These are phyloP conservation scores for Amesomyces nigricolor DNA, from an alignment of 2,329 filamentous ascomycete species.

Conservation along the genomic window DNA sequence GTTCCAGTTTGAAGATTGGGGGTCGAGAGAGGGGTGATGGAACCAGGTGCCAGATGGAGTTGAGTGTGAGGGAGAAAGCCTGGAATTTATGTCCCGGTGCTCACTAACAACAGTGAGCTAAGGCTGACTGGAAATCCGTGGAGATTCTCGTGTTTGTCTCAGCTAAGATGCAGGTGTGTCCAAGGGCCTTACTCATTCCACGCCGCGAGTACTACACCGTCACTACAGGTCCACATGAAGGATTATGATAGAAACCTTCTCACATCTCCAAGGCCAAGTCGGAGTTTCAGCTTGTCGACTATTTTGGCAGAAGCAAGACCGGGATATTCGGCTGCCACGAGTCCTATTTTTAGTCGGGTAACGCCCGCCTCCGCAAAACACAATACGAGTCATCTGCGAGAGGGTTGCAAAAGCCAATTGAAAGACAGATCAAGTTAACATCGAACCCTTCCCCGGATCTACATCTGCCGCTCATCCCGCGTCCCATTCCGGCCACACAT, in stretches of 20 bases:
- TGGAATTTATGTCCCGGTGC: background rate
- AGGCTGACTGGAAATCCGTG: background rate
- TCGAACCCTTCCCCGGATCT: background rate
- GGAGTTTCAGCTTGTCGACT: slow-evolving; percentile 7
- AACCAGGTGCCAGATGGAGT: no score
- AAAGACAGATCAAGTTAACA: background rate
- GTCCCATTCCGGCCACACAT: background rate
- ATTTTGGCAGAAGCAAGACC: slow-evolving; percentile 5
- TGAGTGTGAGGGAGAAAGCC: no score
- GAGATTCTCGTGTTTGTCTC: slow-evolving; percentile 15
- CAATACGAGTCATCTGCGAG: background rate
- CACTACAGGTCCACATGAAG: background rate
- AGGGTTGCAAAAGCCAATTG: background rate
- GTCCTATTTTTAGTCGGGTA: slow-evolving; percentile 15
- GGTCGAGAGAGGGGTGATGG: background rate
- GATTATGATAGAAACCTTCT: slow-evolving; percentile 5
- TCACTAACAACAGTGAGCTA: background rate
- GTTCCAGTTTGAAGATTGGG: background rate
- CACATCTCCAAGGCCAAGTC: slow-evolving; percentile 12
- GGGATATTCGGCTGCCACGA: background rate
- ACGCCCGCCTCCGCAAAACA: background rate
- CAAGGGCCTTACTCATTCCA: background rate
- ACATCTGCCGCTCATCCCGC: background rate
- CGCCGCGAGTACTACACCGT: background rate
- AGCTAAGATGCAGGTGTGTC: slow-evolving; percentile 6